These are phyloP conservation scores for Penicillium dipodomyicola DNA, from an alignment of 495 filamentous ascomycete genomes.

Conservation along the genomic window DNA sequence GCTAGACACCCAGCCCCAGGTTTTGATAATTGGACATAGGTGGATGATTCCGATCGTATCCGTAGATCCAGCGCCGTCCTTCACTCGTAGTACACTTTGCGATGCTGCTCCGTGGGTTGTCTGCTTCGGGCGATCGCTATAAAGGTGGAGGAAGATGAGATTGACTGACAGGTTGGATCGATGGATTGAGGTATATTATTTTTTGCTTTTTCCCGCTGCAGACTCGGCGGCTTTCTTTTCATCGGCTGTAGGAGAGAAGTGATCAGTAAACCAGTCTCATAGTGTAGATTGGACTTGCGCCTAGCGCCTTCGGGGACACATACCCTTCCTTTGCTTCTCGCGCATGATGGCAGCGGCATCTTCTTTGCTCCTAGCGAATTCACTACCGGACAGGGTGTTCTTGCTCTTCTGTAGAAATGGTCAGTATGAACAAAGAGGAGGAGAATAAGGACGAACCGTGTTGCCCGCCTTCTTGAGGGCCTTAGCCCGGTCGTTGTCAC, in stretches of 20 bases:
- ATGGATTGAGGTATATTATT: not conserved
- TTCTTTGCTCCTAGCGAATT: slow-evolving; percentile 73
- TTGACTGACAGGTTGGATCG: not conserved
- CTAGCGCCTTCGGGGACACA: slow-evolving; percentile 8
- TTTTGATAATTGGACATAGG: slow-evolving; percentile 2
- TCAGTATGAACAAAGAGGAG: slow-evolving; percentile 6
- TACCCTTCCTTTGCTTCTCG: slow-evolving; percentile 85
- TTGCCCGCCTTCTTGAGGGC: slow-evolving; percentile 62
- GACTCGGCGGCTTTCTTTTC: slow-evolving; percentile 32
- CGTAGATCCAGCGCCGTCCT: not conserved
- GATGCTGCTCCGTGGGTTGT: not conserved
- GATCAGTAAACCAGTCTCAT: slow-evolving; percentile 1
- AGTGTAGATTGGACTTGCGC: not conserved
- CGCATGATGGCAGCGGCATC: slow-evolving; percentile 79
- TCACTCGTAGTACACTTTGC: not conserved
- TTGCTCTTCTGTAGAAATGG: slow-evolving; percentile 57
- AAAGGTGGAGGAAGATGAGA: not conserved
- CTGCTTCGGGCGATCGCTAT: not conserved
- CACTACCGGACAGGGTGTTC: slow-evolving; percentile 58
- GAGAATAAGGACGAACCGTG: slow-evolving; percentile 30
- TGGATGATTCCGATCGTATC: slow-evolving; percentile 2
- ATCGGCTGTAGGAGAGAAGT: slow-evolving; percentile 24
- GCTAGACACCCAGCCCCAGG: slow-evolving; percentile 25
- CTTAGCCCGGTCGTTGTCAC: slow-evolving; percentile 84
- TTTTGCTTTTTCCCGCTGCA: slow-evolving; percentile 14